These are phyloP conservation scores for Naganishia vishniacii DNA, from an alignment of 768 basidiomycete genomes.

Conservation along the genomic window DNA sequence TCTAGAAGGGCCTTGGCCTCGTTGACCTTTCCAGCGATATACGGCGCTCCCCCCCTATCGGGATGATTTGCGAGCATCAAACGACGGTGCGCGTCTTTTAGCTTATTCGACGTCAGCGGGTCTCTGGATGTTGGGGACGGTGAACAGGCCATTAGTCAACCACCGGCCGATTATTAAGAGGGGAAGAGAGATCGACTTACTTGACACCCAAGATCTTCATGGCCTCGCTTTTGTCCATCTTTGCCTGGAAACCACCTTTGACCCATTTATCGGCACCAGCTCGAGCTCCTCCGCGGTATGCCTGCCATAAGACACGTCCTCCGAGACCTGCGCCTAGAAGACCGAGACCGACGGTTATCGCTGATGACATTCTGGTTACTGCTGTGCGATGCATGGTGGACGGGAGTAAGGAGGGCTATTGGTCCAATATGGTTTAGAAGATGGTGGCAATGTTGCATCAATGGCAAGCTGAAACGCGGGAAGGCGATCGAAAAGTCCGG, in stretches of 20 bases:
- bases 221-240: constrained; percentile 95
- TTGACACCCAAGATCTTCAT: constrained; percentile 83
- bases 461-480: no score
- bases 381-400: background rate
- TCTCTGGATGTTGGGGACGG: constrained; percentile 60
- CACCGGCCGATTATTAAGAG: background rate
- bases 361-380: constrained; percentile 37
- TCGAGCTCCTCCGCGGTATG: constrained; percentile 49
- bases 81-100: constrained; percentile 92
- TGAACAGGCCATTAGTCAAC: background rate
- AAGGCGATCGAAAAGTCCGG: no score
- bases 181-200: constrained; percentile 64
- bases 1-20: constrained; percentile 92
- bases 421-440: no score
- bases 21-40: constrained; percentile 96
- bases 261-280: constrained; percentile 74
- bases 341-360: constrained; percentile 41
- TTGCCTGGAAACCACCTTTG: constrained; percentile 87
- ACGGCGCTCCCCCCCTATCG: constrained; percentile 96
- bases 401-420: no score
- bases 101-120: constrained; percentile 62
- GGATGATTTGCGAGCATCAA: constrained; percentile 99
- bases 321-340: constrained; percentile 45
- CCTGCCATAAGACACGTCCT: constrained; percentile 39
- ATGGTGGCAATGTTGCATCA: no score